Evolutionary conservation across 2,329 filamentous ascomycete species (phyloP), one percentile per base, ranked within the genome.

Genomic region (Gaeumannomyces tritici): DNA sequence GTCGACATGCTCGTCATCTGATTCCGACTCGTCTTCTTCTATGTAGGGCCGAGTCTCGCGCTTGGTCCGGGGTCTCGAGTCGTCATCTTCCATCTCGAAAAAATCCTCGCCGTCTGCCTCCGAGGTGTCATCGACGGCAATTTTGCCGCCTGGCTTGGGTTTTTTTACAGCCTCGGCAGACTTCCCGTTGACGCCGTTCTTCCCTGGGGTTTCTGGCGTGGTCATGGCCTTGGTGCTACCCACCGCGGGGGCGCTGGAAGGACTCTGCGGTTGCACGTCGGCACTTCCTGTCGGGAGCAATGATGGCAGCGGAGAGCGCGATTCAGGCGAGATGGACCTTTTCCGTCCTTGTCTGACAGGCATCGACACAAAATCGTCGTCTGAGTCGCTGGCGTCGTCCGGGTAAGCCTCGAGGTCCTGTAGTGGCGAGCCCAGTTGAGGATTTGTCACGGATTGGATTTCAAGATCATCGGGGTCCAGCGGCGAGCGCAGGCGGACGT

Each of bases 61-160:
- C 24, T 59, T 57, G 7, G 55, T 56, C 28, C 57, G 59, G 35
- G 57, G 33, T 3, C 21, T 28, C 0, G 26, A 27, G 35, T 77
- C 75, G 29, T 77, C 72, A 57, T 76, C 61, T 15, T 62, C 67
- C 28, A 69, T 67, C 0, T 63, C 67, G 31, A 68, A 69, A 2
- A 68, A 62, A 28, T 61, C 62, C 27, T 67, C 66, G 29, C 66
- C 66, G 21, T 63, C 61, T 15, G 55, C 71, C 57, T 76, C 57
- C 29, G 55, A 21, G 28, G 11, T 29, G 11, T 3, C n/a, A 35
- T 54, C 60, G 15, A 21, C 56, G 31, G 18, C 26, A 11, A 15
- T 4, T 2, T 7, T 28, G 42, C 24, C n/a, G 42, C 42, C 42
- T n/a, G 11, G 21, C 21, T 51, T 51, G 7, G 55, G 5, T 11